phyloP scores from a whole-genome alignment of 1,139 yeast genomes.

The Yamadazyma aaseri region DNA sequence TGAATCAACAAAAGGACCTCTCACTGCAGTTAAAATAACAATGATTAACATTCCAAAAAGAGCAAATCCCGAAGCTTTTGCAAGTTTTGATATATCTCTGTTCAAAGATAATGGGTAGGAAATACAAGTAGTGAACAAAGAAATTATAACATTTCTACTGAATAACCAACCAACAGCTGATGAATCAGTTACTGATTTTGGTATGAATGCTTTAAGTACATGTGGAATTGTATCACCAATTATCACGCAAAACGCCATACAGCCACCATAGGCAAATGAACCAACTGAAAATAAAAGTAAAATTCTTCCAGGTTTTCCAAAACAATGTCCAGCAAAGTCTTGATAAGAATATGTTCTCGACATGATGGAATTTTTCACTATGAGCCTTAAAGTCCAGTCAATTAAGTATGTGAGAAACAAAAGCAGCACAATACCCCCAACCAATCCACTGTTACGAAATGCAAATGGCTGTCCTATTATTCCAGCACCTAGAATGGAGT shows the following conservation, averaged over 20 bases:
- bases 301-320: conserved; percentile 70
- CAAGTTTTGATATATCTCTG: conserved; percentile 79
- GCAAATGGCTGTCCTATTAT: conserved; percentile 95
- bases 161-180: conserved; percentile 50
- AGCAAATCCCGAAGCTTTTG: conserved; percentile 87
- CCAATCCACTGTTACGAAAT: conserved; percentile 71
- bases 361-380: conserved; percentile 79
- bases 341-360: conserved; percentile 80
- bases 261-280: conserved; percentile 90
- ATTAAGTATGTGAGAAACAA: conserved; percentile 63
- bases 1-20: conserved; percentile 65
- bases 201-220: conserved; percentile 70
- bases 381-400: conserved; percentile 82
- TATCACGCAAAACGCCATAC: conserved; percentile 90
- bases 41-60: conserved; percentile 80
- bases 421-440: conserved; percentile 70
- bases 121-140: conserved; percentile 65
- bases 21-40: conserved; percentile 65
- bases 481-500: conserved; percentile 91
- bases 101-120: conserved; percentile 84
- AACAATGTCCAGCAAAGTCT: conserved; percentile 78
- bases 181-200: conserved; percentile 42
- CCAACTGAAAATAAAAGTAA: conserved; percentile 75
- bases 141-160: conserved; percentile 64
- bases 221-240: conserved; percentile 96